Base-by-base conservation (phyloP, 768 basidiomycete species). In the Amylocystis lapponica region DNA sequence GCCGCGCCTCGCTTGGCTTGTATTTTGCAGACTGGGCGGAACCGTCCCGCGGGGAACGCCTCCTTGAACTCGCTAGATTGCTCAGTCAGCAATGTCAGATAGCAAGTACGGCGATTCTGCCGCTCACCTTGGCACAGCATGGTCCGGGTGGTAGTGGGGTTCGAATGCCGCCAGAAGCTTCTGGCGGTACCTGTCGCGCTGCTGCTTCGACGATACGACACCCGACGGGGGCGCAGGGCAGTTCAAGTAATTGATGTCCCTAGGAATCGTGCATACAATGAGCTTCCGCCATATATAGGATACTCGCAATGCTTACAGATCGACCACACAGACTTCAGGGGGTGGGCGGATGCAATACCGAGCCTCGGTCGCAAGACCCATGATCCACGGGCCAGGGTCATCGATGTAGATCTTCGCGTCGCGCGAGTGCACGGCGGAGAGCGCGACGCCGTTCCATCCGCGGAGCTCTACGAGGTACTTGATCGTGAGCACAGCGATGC, bases 371-470 rank as follows among this genome's bases (percentile, higher is more conserved):
- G 89, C 80, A 29, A 95, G 71, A 27, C 89, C 94, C 62, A 97
- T 78, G 54, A 98, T 92, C 83, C 91, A 98, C 47, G 95, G 95
- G 26, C 94, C 94, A 32, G 94, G 91, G 61, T 98, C 93, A 52
- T 97, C 93, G 49, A 94, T 84, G 52, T 91, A 89, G 40, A 98
- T 89, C 59, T 86, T 89, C 21, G 90, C 83, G 51, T 96, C 95
- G 34, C 94, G 81, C 26, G 84, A 81, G 59, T 93, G 90, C 26
- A 91, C 86, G 2, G 88, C 75, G 27, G 83, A 69, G 32, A 93
- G 72, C 13, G 87, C 83, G 39, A 95, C 81, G 3, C 93, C 93
- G 57, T 79, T 86, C 93, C 93, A 96, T 4, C 91, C 92, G 33
- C 91, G 81, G 39, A 94, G 65, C 63, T 96, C 94, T 43, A 94